Conservation (phyloP, 306 rosid genomes). For the Casuarina cunninghamiana region DNA sequence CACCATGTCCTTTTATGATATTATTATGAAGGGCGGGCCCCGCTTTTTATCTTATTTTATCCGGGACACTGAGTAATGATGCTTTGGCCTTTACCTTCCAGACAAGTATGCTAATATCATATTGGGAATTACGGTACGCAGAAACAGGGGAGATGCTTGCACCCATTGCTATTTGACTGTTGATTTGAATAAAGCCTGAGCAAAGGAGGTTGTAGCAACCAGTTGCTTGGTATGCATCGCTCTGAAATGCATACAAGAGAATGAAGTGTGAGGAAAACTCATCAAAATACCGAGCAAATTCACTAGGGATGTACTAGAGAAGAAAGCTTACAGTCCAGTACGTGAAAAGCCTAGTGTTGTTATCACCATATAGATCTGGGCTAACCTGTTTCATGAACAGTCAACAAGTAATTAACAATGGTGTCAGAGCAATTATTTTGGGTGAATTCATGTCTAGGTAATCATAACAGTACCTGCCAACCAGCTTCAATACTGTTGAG, state of each 20-base stretch:
- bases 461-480: slow-evolving; percentile 74
- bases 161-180: slow-evolving; percentile 89
- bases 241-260: slow-evolving; percentile 40
- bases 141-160: slow-evolving; percentile 95
- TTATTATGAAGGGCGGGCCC: not conserved
- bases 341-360: slow-evolving; percentile 93
- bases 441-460: not conserved
- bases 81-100: slow-evolving; percentile 81
- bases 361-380: slow-evolving; percentile 92
- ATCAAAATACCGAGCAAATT: not conserved
- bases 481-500: slow-evolving; percentile 99
- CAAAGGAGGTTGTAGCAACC: slow-evolving; percentile 99
- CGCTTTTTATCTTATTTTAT: not conserved
- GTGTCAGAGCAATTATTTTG: not conserved
- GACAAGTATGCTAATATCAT: slow-evolving; percentile 85
- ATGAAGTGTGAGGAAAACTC: not conserved
- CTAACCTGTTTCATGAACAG: slow-evolving; percentile 65
- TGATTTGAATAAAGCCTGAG: slow-evolving; percentile 95
- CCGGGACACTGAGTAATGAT: not conserved
- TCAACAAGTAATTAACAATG: slow-evolving; percentile 3
- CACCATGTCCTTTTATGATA: not conserved
- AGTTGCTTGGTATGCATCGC: slow-evolving; percentile 99
- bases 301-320: not conserved
- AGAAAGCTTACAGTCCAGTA: slow-evolving; percentile 88
- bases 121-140: slow-evolving; percentile 61